Conservation (phyloP, 1,139 yeast species). For the Saccharomyces hybrid region DNA sequence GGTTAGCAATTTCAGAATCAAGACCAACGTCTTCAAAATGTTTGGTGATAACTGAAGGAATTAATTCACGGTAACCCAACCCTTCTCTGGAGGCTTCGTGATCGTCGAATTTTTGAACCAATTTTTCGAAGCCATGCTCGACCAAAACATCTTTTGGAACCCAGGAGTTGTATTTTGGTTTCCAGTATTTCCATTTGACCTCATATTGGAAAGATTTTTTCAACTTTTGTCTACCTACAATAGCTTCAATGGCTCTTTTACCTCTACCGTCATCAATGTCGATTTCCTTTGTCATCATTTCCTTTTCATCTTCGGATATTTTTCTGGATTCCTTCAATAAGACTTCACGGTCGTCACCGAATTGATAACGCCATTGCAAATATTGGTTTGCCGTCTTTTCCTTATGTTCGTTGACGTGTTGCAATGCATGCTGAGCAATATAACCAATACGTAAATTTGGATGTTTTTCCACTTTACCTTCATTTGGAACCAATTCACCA, state of each 20-base stretch:
- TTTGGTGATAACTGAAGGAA: constrained; percentile 86
- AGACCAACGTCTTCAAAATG: constrained; percentile 96
- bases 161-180: constrained; percentile 92
- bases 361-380: constrained; percentile 95
- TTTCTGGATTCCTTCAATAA: constrained; percentile 88
- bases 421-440: constrained; percentile 97
- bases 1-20: constrained; percentile 97
- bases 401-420: constrained; percentile 93
- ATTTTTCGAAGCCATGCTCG: constrained; percentile 77
- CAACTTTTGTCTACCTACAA: constrained; percentile 94
- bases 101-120: constrained; percentile 91
- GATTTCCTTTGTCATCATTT: constrained; percentile 67
- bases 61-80: constrained; percentile 88
- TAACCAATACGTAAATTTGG: constrained; percentile 97
- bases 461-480: constrained; percentile 92
- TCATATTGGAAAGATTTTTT: constrained; percentile 97
- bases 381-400: constrained; percentile 97
- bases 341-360: constrained; percentile 97
- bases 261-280: constrained; percentile 87
- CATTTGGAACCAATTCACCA: constrained; percentile 79
- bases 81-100: constrained; percentile 99
- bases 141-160: constrained; percentile 75
- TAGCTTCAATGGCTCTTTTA: constrained; percentile 79
- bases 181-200: constrained; percentile 87
- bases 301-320: constrained; percentile 75